phyloP scores from a whole-genome alignment of 2,329 filamentous ascomycete species.

The Colletotrichum tanaceti region DNA sequence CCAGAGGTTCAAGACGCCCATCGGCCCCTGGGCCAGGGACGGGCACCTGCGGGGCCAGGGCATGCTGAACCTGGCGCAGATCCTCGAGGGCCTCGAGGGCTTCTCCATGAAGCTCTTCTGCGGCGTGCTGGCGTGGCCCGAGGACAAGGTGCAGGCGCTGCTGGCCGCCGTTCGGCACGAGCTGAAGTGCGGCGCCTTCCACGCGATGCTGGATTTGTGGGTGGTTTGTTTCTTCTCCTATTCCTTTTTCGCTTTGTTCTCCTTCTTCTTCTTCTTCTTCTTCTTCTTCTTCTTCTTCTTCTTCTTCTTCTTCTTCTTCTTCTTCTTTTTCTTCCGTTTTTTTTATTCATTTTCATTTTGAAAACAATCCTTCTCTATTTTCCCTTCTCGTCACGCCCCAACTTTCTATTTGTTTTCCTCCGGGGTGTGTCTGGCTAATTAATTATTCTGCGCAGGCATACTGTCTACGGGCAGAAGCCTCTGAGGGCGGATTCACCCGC shows the following conservation, averaged over 20 bases:
- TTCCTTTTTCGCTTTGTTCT: no score
- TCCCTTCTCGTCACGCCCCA: no score
- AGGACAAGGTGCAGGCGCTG: constrained; percentile 46
- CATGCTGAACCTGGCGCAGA: constrained; percentile 32
- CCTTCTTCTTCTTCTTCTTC: no score
- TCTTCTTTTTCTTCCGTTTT: no score
- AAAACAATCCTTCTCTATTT: no score
- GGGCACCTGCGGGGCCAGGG: constrained; percentile 42
- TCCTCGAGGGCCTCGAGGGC: constrained; percentile 43
- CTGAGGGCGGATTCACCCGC: background rate
- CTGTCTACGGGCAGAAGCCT: constrained; percentile 40
- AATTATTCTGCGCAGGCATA: constrained; percentile 15
- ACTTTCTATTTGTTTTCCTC: no score
- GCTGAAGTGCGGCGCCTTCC: constrained; percentile 45
- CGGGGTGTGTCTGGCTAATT: background rate
- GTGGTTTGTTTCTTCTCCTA: background rate
- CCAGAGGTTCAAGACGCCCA: constrained; percentile 49
- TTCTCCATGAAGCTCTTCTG: constrained; percentile 47
- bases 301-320: no score
- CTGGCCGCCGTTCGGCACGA: constrained; percentile 47
- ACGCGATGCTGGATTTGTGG: constrained; percentile 45
- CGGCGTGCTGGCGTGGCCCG: constrained; percentile 46
- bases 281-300: no score
- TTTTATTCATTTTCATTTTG: no score
- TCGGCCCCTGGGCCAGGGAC: constrained; percentile 49